A percentile compares a stretch with the other conserved stretches of the same genome.
These are phyloP conservation scores for Colletotrichum sp. DNA, from an alignment of 2,329 filamentous ascomycete species.

Conservation along the genomic window DNA sequence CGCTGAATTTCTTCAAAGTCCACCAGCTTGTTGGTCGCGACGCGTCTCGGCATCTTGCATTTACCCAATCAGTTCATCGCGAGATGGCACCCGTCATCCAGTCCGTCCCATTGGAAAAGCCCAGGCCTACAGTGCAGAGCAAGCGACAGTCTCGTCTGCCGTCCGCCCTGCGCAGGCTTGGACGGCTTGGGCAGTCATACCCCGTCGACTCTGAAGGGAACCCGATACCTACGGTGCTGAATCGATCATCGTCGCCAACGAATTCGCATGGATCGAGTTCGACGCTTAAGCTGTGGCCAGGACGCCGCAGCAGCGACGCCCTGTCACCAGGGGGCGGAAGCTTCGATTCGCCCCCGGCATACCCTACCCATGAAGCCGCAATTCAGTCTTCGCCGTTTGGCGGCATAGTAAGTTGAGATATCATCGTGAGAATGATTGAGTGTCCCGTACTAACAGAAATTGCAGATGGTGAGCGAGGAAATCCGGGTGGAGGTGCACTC, in stretches of 20 bases:
- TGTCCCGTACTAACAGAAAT: background rate
- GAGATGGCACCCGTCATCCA: conserved; percentile 61
- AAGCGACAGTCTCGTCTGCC: background rate
- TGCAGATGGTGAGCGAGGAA: conserved; percentile 54
- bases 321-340: conserved; percentile 10
- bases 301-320: conserved; percentile 21
- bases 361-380: conserved; percentile 17
- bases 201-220: conserved; percentile 33
- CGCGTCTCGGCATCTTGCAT: conserved; percentile 60
- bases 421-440: background rate
- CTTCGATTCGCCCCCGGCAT: conserved; percentile 18
- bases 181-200: conserved; percentile 11
- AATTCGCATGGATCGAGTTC: conserved; percentile 33
- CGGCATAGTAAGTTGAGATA: conserved; percentile 56
- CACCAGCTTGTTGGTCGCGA: conserved; percentile 67
- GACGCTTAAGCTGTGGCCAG: conserved; percentile 36
- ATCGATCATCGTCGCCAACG: conserved; percentile 26
- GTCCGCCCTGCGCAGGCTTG: conserved; percentile 2
- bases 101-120: conserved; percentile 26
- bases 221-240: conserved; percentile 28
- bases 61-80: conserved; percentile 63
- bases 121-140: conserved; percentile 19
- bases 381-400: conserved; percentile 39
- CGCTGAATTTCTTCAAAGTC: conserved; percentile 68
- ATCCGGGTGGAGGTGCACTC: conserved; percentile 57